phyloP scores from a whole-genome alignment of 176 grass and related monocot genomes.

The Oryza glaberrima region DNA sequence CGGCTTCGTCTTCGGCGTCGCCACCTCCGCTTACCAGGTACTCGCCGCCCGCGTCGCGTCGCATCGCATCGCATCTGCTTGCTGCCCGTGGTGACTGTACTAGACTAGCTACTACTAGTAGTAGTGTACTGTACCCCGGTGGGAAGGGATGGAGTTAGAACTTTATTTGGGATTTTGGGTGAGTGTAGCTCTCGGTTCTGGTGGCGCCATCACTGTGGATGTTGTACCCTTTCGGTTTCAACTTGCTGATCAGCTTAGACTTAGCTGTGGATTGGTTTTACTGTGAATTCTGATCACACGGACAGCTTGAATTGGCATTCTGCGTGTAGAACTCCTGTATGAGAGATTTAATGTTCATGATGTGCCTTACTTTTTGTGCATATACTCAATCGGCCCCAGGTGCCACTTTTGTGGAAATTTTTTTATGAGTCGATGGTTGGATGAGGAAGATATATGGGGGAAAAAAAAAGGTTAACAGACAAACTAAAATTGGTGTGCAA shows the following conservation, averaged over 20 bases:
- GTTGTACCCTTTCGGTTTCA: not conserved
- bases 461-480: not conserved
- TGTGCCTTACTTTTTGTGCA: not conserved
- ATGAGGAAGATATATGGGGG: not conserved
- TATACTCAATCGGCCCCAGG: not conserved
- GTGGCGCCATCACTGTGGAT: not conserved
- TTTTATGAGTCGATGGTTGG: not conserved
- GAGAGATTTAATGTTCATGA: not conserved
- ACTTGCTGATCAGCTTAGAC: not conserved
- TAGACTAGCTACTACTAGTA: too few species aligned
- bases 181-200: not conserved
- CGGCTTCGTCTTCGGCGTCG: slow-evolving; percentile 89
- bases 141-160: not conserved
- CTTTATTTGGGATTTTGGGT: not conserved
- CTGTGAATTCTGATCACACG: not conserved
- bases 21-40: slow-evolving; percentile 93
- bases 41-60: too few species aligned
- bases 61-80: not conserved
- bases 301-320: not conserved
- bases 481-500: not conserved
- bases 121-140: too few species aligned
- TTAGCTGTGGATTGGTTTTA: not conserved
- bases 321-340: not conserved
- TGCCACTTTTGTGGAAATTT: not conserved
- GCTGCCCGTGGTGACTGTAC: not conserved